Evolutionary conservation across 805 yeast genomes (phyloP), one percentile per base, ranked within the genome.

Genomic region (Saccharomycopsis babjevae): DNA sequence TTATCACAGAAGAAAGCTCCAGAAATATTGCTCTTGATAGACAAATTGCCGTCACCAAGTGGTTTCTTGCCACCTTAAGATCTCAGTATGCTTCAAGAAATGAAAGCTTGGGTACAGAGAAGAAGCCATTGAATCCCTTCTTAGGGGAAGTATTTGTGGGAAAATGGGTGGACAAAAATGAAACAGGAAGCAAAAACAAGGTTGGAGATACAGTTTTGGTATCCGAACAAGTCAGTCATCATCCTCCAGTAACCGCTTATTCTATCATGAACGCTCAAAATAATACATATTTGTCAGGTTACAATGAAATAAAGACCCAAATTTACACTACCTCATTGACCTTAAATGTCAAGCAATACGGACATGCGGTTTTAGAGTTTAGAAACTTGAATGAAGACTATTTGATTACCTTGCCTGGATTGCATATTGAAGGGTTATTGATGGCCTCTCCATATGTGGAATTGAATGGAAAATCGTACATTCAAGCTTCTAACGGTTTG

Each of bases 221-320:
- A 59, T 83, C 92, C 65, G 99, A 94, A 74, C 99, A 94, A 74
- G 97, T 94, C 15, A 85, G 92, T 64, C 99, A 94, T 75, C 99
- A 94, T 73, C 99, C 99, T 18, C 98, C 99, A 30, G 86, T 88
- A 40, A 92, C 98, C n/a, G 97, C 94, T 6, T 94, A 91, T 71
- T 82, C 91, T 52, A 81, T 94, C 60, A 76, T 82, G 69, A 91
- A 91, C 71, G 88, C 84, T 64, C 82, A 83, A 68, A 79, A 86
- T 71, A 79, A 85, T 39, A 85, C 86, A 30, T 74, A 77, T 50
- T 77, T 91, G 64, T 88, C 92, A 72, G 99, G 99, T 59, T 93
- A 89, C 75, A 92, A 89, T 70, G 93, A 93, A 46, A 83, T 93
- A 69, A 88, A 83, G 72, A 92, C 97, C 30, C 83, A 89, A 25